A percentile compares a stretch with the other conserved stretches of the same genome.
Evolutionary conservation across 2,329 filamentous ascomycete genomes (phyloP).

Genomic region (Pseudogymnoascus sp.): DNA sequence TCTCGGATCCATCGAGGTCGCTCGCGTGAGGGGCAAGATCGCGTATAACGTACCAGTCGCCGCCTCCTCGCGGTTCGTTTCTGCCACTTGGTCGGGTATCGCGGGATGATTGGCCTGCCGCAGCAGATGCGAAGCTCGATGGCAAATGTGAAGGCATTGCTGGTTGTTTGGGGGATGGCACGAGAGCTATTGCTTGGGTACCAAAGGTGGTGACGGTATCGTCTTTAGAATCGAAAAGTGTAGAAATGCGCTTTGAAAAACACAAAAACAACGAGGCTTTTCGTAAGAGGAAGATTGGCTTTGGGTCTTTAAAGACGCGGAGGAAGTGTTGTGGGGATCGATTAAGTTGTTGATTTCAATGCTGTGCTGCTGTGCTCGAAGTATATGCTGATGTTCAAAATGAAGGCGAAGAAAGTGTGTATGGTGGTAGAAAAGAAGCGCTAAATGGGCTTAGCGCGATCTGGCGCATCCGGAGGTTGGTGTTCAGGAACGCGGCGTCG

Average conservation of each 20-base stretch:
- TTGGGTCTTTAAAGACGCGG: conserved; percentile 1
- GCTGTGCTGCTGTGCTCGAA: conserved; percentile 9
- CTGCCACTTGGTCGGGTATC: conserved; percentile 50
- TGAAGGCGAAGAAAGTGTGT: conserved; percentile 12
- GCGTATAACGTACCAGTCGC: conserved; percentile 60
- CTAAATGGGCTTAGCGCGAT: conserved; percentile 11
- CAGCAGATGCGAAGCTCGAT: conserved; percentile 76
- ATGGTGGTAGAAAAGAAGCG: conserved; percentile 10
- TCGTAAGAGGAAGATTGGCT: neutral
- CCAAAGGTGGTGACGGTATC: conserved; percentile 10
- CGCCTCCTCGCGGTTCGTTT: conserved; percentile 49
- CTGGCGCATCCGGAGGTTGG: conserved; percentile 6
- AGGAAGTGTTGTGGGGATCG: conserved; percentile 6
- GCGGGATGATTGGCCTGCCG: conserved; percentile 62
- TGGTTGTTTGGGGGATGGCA: conserved; percentile 8
- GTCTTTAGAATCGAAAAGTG: conserved; percentile 7
- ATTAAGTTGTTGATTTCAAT: conserved; percentile 10
- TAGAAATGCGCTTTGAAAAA: conserved; percentile 5
- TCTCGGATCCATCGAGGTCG: neutral
- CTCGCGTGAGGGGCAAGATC: conserved; percentile 3
- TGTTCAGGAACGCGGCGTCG: conserved; percentile 9
- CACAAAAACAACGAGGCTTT: conserved; percentile 4
- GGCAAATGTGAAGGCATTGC: conserved; percentile 65
- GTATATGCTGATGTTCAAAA: conserved; percentile 11
- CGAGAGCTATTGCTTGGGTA: conserved; percentile 4